phyloP scores from a whole-genome alignment of 805 yeast species.

The Yarrowia sp. region DNA sequence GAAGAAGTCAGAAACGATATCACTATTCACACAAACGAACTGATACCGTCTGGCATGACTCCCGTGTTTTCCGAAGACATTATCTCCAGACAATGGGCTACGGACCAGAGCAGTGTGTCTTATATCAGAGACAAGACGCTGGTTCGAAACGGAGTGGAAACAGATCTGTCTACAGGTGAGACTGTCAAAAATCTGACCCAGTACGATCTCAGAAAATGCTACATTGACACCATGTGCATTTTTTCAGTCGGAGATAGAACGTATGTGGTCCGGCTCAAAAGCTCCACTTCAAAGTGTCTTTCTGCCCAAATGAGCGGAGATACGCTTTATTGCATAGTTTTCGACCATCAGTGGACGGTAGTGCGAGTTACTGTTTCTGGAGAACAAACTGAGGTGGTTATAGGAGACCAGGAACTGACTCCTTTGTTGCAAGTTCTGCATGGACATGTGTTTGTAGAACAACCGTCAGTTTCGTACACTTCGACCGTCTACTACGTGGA shows the following conservation, averaged over 20 bases:
- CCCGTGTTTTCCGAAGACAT: background rate
- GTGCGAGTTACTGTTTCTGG: background rate
- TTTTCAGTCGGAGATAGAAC: background rate
- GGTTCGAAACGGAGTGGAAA: background rate
- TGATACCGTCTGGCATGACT: background rate
- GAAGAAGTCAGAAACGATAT: background rate
- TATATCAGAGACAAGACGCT: background rate
- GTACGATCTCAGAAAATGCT: background rate
- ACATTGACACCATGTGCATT: background rate
- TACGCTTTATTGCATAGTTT: conserved; percentile 1
- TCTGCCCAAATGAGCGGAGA: conserved; percentile 8
- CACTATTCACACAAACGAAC: background rate
- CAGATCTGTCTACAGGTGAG: background rate
- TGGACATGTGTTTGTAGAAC: conserved; percentile 5
- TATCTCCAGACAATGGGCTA: background rate
- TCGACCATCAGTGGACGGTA: conserved; percentile 1
- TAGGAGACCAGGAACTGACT: conserved; percentile 4
- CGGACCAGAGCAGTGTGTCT: background rate
- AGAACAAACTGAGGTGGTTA: background rate
- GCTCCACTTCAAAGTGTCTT: background rate
- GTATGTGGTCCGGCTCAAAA: background rate
- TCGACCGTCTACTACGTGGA: conserved; percentile 7
- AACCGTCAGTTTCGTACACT: conserved; percentile 1
- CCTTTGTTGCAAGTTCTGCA: conserved; percentile 1
- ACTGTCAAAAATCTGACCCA: background rate